A percentile compares a stretch with the other conserved stretches of the same genome.
Conservation (phyloP, 441 rosid species). For the Pelargonium citronellum region DNA sequence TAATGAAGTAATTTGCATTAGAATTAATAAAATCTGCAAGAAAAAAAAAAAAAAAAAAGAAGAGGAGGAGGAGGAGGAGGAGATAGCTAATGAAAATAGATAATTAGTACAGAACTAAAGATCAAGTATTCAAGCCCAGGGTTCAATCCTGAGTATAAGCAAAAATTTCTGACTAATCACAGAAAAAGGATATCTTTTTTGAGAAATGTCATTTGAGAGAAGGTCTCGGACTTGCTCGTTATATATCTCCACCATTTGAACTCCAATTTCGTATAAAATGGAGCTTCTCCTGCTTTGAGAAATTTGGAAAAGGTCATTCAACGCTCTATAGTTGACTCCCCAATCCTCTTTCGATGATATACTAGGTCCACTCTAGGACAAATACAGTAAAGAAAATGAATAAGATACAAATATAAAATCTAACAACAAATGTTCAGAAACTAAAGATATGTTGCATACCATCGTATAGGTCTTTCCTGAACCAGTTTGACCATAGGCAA, state of each 20-base stretch:
- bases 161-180: constrained; percentile 12
- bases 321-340: constrained; percentile 39
- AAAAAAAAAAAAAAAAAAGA: too few species aligned
- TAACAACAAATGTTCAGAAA: constrained; percentile 18
- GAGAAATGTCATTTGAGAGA: constrained; percentile 38
- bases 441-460: constrained; percentile 41
- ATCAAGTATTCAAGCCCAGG: not conserved
- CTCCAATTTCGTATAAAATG: constrained; percentile 49
- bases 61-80: too few species aligned
- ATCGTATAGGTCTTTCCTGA: constrained; percentile 96
- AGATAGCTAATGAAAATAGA: not conserved
- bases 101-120: not conserved
- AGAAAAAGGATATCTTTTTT: constrained; percentile 57
- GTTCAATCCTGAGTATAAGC: not conserved
- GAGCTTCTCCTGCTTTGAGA: constrained; percentile 44
- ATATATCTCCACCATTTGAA: constrained; percentile 87
- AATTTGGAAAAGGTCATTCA: constrained; percentile 40
- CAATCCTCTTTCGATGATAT: constrained; percentile 66
- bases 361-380: constrained; percentile 72
- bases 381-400: constrained; percentile 17
- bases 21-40: too few species aligned
- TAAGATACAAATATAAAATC: constrained; percentile 26
- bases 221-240: constrained; percentile 74
- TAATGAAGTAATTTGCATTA: not conserved
- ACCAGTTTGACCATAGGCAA: constrained; percentile 98